Base-by-base conservation (phyloP, 139 green algal genomes). In the Tetradesmus lagerheimii region DNA sequence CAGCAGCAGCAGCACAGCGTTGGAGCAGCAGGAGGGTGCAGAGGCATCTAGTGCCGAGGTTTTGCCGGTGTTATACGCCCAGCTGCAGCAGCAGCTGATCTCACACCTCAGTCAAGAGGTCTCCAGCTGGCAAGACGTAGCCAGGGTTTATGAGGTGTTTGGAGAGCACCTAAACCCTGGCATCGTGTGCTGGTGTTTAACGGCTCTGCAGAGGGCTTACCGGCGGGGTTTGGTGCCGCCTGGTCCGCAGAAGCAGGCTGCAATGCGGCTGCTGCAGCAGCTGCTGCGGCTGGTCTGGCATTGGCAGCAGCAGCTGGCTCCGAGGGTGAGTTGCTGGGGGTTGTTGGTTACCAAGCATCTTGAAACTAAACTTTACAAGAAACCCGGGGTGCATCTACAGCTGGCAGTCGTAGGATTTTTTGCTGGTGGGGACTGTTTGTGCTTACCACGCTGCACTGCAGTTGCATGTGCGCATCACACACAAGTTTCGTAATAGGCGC, bases 231-330 rank as follows among this genome's bases (percentile, higher is more conserved):
- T 41, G 15, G 25, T 45, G 45, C 47, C 34, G 45, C n/a, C 37
- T 27, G 20, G 23, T 35, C 81, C 50, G 50, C 50, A 86, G 25
- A 38, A 86, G 81, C 47, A 76, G 80, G 81, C 81, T 20, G 25
- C 39, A 11, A 66, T 20, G 41, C 31, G 35, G 35, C 41, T 87
- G 38, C 25, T 78, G 25, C 38, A 31, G 82, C 35, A 74, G 57
- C 82, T 87, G 82, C 82, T 87, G 82, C 38, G 82, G 23, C 57
- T 78, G 35, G 31, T 78, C 5, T 87, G 82, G 82, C 53, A 43
- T 14, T 87, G 82, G 82, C 53, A 35, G 35, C 11, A 87, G 20
- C 82, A 77, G 34, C 53, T 87, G 25, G 57, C 38, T 27, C 53
- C 82, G 29, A 35, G 57, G 57, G 82, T 87, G 82, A 78, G 82